Evolutionary conservation across 768 basidiomycete species (phyloP).

Genomic region (Suillus plorans): DNA sequence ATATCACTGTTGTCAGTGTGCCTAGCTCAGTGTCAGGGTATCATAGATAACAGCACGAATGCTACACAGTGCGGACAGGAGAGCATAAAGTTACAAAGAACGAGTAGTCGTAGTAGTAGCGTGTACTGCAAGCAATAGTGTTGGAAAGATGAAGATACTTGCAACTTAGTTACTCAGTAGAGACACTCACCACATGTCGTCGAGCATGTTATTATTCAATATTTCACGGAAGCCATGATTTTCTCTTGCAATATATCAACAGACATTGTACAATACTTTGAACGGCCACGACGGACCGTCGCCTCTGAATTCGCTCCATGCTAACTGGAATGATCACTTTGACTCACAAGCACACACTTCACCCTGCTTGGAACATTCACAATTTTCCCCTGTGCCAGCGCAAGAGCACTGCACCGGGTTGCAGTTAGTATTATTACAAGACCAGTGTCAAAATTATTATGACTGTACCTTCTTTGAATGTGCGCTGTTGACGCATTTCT

Average conservation of each 20-base stretch:
- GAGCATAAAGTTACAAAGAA: not conserved
- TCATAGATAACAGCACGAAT: not conserved
- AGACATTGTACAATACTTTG: not conserved
- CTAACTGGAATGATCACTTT: slow-evolving; percentile 8
- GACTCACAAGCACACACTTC: slow-evolving; percentile 19
- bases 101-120: too few species aligned
- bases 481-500: slow-evolving; percentile 30
- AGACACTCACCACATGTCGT: not conserved
- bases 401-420: slow-evolving; percentile 19
- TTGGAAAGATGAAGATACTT: not conserved
- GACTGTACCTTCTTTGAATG: slow-evolving; percentile 21
- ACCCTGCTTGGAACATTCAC: slow-evolving; percentile 17
- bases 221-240: not conserved
- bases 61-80: not conserved
- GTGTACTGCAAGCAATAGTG: not conserved
- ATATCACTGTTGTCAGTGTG: too few species aligned
- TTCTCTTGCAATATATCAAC: not conserved
- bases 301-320: not conserved
- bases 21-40: not conserved
- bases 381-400: slow-evolving; percentile 17
- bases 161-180: not conserved
- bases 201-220: not conserved
- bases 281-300: not conserved
- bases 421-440: not conserved
- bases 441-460: too few species aligned